Evolutionary conservation across 495 filamentous ascomycete genomes (phyloP), one percentile per base, ranked within the genome.

Genomic region (Daldinia concentrica): DNA sequence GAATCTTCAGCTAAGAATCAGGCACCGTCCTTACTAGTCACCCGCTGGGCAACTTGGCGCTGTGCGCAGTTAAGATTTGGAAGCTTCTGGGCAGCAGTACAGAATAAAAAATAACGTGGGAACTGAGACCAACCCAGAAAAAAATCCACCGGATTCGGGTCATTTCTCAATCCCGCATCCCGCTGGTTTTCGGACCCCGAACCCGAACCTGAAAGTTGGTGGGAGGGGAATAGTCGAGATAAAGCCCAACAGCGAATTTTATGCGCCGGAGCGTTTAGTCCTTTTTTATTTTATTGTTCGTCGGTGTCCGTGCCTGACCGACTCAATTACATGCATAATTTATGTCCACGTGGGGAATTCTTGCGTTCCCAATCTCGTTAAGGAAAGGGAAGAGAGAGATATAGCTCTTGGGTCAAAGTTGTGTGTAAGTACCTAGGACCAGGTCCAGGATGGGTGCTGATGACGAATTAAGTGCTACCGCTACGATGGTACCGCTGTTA

Each of bases 251-350:
- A 36, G 34, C 34, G 4, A 19, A 34, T 19, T 19, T 58, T 32
- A 39, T 54, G 24, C 26, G 30, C 64, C 69, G 64, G 69, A 72
- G 64, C 29, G 60, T 72, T 72, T 72, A 12, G 58, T 66, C 63
- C 69, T 50, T 39, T 26, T 57, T 17, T 5, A 24, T 1, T 9
- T 4, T 56, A 4, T 4, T 22, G 8, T 14, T 39, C 26, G 15
- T 66, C 69, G 63, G 69, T 52, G 54, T 59, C 59, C 69, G 64
- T 67, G 26, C 63, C 63, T 72, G 64, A 63, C 64, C 69, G 69
- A 67, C 58, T 66, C 8, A 62, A 66, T 62, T 58, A 48, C 51
- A 34, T 67, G 58, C 58, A 67, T 72, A 26, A 56, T 39, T 56
- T 34, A 57, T 57, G 60, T 51, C 69, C 69, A 66, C 69, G 69